Conservation (phyloP, 2,329 filamentous ascomycete species). For the Xylaria sp. region DNA sequence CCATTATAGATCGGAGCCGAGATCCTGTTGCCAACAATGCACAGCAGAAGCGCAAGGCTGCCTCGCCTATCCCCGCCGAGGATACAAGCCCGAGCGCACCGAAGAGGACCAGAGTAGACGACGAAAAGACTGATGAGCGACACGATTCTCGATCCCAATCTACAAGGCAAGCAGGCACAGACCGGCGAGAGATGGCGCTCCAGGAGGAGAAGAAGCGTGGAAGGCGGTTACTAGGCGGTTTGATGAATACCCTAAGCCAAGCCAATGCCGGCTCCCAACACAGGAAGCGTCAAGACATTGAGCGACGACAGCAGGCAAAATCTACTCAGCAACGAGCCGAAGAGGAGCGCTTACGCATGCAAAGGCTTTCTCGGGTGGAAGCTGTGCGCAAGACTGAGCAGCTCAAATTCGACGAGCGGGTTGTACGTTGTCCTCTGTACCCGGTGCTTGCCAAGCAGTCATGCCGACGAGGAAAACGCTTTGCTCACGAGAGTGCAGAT, state of each 20-base stretch:
- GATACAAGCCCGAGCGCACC: constrained; percentile 43
- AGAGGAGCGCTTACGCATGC: constrained; percentile 73
- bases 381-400: constrained; percentile 74
- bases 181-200: constrained; percentile 58
- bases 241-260: constrained; percentile 82
- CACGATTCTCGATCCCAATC: constrained; percentile 27
- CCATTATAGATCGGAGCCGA: constrained; percentile 28
- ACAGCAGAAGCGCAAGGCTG: constrained; percentile 51
- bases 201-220: constrained; percentile 85
- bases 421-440: constrained; percentile 64
- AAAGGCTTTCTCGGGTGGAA: constrained; percentile 71
- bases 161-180: constrained; percentile 38
- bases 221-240: constrained; percentile 84
- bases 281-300: constrained; percentile 81
- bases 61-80: constrained; percentile 37
- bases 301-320: constrained; percentile 82
- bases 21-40: constrained; percentile 23
- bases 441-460: neutral
- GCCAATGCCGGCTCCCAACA: constrained; percentile 71
- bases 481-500: constrained; percentile 65
- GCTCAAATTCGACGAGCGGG: constrained; percentile 77
- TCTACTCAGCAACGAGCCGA: constrained; percentile 77
- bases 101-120: constrained; percentile 43
- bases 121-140: constrained; percentile 37
- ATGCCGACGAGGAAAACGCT: constrained; percentile 25